Evolutionary conservation across 345 rosid genomes (phyloP).

Genomic region (Lepidium sativum): DNA sequence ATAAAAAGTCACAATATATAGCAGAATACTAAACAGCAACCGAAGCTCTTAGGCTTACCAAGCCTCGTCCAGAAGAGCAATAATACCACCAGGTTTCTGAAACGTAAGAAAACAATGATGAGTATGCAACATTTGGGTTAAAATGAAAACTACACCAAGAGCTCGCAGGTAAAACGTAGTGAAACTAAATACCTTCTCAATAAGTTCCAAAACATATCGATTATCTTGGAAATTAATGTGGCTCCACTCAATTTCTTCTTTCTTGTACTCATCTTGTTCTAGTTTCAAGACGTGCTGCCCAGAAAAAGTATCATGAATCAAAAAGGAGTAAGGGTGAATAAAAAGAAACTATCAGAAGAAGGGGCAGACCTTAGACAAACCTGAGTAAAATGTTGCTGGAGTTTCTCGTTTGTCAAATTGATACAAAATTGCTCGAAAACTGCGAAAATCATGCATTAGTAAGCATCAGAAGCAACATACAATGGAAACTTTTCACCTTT

Average conservation of each 20-base stretch:
- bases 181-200: conserved; percentile 71
- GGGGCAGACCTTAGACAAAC: conserved; percentile 32
- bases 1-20: background rate
- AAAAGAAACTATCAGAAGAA: conserved; percentile 12
- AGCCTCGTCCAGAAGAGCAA: conserved; percentile 95
- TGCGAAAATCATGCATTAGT: conserved; percentile 32
- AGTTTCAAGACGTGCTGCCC: conserved; percentile 93
- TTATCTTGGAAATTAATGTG: conserved; percentile 87
- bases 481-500: background rate
- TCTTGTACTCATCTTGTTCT: conserved; percentile 99
- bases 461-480: conserved; percentile 17
- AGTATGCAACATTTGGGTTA: background rate
- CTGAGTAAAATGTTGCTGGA: conserved; percentile 98
- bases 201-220: conserved; percentile 78
- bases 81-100: conserved; percentile 98
- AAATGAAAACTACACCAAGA: background rate
- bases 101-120: conserved; percentile 9
- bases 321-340: background rate
- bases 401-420: conserved; percentile 97
- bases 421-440: conserved; percentile 99
- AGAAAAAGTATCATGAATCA: conserved; percentile 25
- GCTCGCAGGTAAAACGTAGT: background rate
- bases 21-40: background rate
- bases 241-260: conserved; percentile 93
- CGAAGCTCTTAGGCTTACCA: conserved; percentile 52